Evolutionary conservation across 2,329 filamentous ascomycete species (phyloP), one percentile per base, ranked within the genome.

Genomic region (Colletotrichum sp.): DNA sequence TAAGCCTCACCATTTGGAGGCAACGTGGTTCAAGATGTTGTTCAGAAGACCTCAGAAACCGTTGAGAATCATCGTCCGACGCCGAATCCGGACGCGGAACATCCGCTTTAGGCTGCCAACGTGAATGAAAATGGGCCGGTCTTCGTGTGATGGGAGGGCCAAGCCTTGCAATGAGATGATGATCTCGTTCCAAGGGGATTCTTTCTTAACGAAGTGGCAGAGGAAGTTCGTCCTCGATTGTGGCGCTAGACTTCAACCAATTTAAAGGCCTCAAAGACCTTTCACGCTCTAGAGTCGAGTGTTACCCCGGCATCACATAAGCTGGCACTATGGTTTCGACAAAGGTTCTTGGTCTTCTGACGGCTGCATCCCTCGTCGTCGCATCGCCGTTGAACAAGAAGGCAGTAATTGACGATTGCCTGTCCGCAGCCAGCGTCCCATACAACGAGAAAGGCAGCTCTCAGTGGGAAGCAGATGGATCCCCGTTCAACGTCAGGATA

Each of bases 401-500:
- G 15, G 28, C 76, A 70, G 15, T 69, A 21, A 71, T 83, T 5
- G 76, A 78, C 7, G 73, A 78, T 21, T 83, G 82, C 16, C 80
- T 83, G 2, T 76, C 78, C 9, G 67, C 71, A 1, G 78, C 75
- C 9, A 62, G 69, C 4, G 80, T 83, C 2, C 78, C 80, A 4
- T 78, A 77, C 48, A 71, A 78, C 24, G 69, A 72, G 1, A 70
- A 75, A 26, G 77, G 75, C 58, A 77, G 80, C 1, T 28, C 70
- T 9, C 73, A 82, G 70, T 87, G 85, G 84, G 77, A 79, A 5
- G 73, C 80, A 6, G 84, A 85, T 73, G 80, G 77, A 3, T 77
- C 77, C 15, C 82, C 83, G 0, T 83, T 82, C 77, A 85, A 85
- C 72, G 79, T 83, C 16, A 81, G 84, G 6, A 78, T 84, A 2